phyloP scores from a whole-genome alignment of 306 rosid species.

The Dalbergia cultrata region DNA sequence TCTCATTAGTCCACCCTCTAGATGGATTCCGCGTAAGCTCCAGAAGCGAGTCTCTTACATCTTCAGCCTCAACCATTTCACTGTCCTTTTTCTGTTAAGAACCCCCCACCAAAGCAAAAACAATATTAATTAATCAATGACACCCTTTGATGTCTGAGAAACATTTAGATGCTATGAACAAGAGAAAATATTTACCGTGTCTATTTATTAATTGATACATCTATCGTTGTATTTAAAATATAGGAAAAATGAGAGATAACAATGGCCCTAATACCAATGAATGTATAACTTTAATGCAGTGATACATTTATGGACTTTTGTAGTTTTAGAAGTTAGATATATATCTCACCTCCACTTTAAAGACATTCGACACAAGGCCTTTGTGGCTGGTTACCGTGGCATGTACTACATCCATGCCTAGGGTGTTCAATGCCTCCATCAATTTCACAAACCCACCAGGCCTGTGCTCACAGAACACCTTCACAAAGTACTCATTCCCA shows the following conservation, averaged over 20 bases:
- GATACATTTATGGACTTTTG: not conserved
- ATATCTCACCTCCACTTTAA: slow-evolving; percentile 71
- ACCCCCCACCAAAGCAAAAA: not conserved
- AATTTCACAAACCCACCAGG: slow-evolving; percentile 81
- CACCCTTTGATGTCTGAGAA: not conserved
- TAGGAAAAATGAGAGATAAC: too few relatives aligned
- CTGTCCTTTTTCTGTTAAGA: slow-evolving; percentile 73
- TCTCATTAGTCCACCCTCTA: slow-evolving; percentile 59
- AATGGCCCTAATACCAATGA: too few relatives aligned
- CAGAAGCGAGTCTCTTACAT: slow-evolving; percentile 76
- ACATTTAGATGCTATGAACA: not conserved
- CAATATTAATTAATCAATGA: not conserved
- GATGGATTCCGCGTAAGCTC: slow-evolving; percentile 76
- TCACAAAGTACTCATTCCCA: slow-evolving; percentile 82
- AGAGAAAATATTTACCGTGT: too few relatives aligned
- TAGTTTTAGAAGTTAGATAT: not conserved
- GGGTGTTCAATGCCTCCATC: slow-evolving; percentile 81
- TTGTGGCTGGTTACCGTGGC: slow-evolving; percentile 86
- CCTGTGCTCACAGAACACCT: slow-evolving; percentile 86
- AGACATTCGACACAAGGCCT: slow-evolving; percentile 86
- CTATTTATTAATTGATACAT: too few relatives aligned
- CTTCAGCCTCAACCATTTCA: slow-evolving; percentile 76
- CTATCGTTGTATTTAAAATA: too few relatives aligned
- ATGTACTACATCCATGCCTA: slow-evolving; percentile 80
- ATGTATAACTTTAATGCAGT: not conserved